Evolutionary conservation across 345 rosid genomes (phyloP), one percentile per base, ranked within the genome.

Genomic region (Cardamine chenopodiifolia): DNA sequence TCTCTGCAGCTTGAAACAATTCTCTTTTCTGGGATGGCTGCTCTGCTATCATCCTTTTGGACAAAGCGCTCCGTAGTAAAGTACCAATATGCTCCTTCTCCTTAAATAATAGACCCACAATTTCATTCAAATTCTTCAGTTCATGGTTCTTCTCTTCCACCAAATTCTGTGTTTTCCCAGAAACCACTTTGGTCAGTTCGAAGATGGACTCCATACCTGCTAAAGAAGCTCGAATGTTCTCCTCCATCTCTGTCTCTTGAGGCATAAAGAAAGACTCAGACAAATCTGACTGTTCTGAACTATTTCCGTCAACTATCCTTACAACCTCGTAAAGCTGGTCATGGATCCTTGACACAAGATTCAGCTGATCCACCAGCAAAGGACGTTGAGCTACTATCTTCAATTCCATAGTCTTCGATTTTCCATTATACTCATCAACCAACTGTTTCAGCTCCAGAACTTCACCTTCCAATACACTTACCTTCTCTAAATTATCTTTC

Each of bases 11-110:
- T 76, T 85, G 86, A 84, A 95, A 85, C 83, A 90, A 49, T 54
- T 87, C 91, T 58, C 80, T 80, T 4, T 86, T 86, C 72, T 84
- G 83, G 45, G 96, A 85, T 65, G 92, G 79, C 62, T 83, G 78
- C 72, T 88, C 88, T 4, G 76, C 55, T 70, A 74, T 53, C 82
- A 86, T 81, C 75, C 88, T 85, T 84, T 84, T 87, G 25, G 98
- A 96, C 80, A 96, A 81, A 59, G 97, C 97, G 69, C 96, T 85
- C 69, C 96, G 83, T 40, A 96, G 92, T 76, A 92, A 78, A 42
- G 94, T 87, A 45, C 95, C 91, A 56, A 92, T 90, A 65, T 89
- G 98, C 66, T 89, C 95, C 78, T 92, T 96, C 86, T 96, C 99
- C 79, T 85, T 96, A 66, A 85, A 79, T 73, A 89, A 82, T 47